Evolutionary conservation across 1,139 yeast genomes (phyloP).

Genomic region (Ogataea hybrid): DNA sequence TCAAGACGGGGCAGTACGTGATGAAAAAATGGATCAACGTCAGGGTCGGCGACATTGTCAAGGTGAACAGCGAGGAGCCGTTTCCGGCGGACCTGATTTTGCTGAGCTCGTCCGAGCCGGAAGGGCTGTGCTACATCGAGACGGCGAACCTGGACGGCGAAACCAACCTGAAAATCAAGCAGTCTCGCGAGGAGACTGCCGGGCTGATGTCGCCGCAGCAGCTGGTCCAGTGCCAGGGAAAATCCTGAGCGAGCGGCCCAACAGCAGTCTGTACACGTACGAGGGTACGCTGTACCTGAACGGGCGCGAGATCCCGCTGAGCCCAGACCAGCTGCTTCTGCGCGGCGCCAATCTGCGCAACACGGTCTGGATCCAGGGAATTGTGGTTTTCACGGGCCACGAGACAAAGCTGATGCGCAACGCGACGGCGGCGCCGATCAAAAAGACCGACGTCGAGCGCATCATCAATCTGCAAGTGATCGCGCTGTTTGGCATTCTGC

Average conservation of each 20-base stretch:
- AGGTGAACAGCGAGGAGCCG: slow-evolving; percentile 82
- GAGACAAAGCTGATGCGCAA: slow-evolving; percentile 98
- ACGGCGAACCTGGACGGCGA: slow-evolving; percentile 98
- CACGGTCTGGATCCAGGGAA: slow-evolving; percentile 93
- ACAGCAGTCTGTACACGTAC: slow-evolving; percentile 89
- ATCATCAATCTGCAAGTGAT: slow-evolving; percentile 90
- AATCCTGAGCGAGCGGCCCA: slow-evolving; percentile 86
- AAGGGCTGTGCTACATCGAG: slow-evolving; percentile 95
- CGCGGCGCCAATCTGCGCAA: slow-evolving; percentile 96
- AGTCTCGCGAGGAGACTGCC: slow-evolving; percentile 77
- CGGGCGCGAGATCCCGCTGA: slow-evolving; percentile 61
- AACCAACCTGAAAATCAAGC: slow-evolving; percentile 93
- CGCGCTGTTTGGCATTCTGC: slow-evolving; percentile 78
- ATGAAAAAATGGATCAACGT: slow-evolving; percentile 82
- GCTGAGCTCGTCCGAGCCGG: slow-evolving; percentile 93
- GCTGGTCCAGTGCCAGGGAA: slow-evolving; percentile 48
- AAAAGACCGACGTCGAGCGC: slow-evolving; percentile 94
- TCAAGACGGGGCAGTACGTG: slow-evolving; percentile 57
- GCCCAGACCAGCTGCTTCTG: slow-evolving; percentile 86
- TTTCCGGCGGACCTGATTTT: slow-evolving; percentile 91
- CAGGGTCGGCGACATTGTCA: slow-evolving; percentile 86
- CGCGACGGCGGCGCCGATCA: slow-evolving; percentile 98
- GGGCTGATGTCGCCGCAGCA: slow-evolving; percentile 67
- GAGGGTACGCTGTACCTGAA: slow-evolving; percentile 79
- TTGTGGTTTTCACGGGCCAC: slow-evolving; percentile 94